Evolutionary conservation across 2,329 filamentous ascomycete genomes (phyloP).

Genomic region (Mycosphaerella sp.): DNA sequence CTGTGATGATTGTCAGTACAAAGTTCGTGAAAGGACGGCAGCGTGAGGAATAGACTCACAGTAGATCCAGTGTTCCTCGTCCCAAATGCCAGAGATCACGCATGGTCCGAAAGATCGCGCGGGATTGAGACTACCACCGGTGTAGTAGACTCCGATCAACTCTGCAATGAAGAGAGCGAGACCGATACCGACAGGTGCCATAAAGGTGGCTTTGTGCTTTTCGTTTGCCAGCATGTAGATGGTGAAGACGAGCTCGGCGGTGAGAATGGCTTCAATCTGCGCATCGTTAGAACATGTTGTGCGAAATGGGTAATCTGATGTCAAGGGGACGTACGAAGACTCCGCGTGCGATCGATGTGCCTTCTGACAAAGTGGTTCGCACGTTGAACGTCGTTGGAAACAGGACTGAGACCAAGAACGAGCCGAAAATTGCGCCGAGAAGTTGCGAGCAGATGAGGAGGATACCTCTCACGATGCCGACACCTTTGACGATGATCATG

Average conservation of each 20-base stretch:
- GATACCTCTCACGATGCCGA: constrained; percentile 32
- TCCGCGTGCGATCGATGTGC: constrained; percentile 35
- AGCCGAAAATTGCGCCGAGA: constrained; percentile 35
- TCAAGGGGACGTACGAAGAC: constrained; percentile 28
- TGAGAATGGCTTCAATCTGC: constrained; percentile 37
- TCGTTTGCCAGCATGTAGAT: constrained; percentile 39
- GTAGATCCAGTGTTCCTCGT: constrained; percentile 24
- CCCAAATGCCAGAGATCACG: constrained; percentile 23
- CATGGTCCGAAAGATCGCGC: constrained; percentile 33
- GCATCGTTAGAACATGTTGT: neutral
- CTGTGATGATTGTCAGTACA: constrained; percentile 10
- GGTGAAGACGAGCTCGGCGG: constrained; percentile 37
- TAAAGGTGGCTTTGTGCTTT: constrained; percentile 41
- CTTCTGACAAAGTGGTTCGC: constrained; percentile 31
- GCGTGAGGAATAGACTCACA: constrained; percentile 7
- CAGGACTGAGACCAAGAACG: constrained; percentile 32
- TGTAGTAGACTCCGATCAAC: constrained; percentile 35
- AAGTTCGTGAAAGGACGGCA: neutral
- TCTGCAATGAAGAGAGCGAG: constrained; percentile 43
- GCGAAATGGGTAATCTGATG: too few species aligned
- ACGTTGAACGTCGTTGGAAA: constrained; percentile 36
- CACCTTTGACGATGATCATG: constrained; percentile 31
- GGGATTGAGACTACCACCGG: constrained; percentile 35
- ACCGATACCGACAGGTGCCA: constrained; percentile 46
- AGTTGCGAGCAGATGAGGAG: constrained; percentile 35